Evolutionary conservation across 495 filamentous ascomycete species (phyloP).

Genomic region (Beverwykella pulmonaria): DNA sequence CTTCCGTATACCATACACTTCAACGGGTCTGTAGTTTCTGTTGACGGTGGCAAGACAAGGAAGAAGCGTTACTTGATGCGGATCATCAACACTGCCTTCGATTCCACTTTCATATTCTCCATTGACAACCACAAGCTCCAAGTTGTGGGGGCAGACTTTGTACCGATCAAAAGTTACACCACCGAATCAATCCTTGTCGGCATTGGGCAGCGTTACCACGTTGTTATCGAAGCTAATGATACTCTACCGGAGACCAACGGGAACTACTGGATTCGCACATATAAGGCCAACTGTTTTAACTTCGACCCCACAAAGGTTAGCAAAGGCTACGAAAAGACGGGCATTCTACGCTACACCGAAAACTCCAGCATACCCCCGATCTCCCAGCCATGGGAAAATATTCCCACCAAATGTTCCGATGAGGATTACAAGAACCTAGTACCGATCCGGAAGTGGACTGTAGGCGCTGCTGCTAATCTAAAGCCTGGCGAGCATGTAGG

Average conservation of each 20-base stretch:
- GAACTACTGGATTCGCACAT: slow-evolving; percentile 30
- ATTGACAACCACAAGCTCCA: slow-evolving; percentile 41
- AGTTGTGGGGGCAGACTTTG: slow-evolving; percentile 41
- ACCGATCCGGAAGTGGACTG: not conserved
- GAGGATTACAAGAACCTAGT: slow-evolving; percentile 13
- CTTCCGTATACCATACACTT: slow-evolving; percentile 45
- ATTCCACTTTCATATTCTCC: slow-evolving; percentile 40
- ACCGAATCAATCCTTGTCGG: slow-evolving; percentile 18
- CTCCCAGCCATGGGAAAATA: slow-evolving; percentile 28
- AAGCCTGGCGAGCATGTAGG: too few relatives aligned
- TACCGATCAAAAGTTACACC: slow-evolving; percentile 36
- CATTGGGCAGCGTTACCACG: slow-evolving; percentile 43
- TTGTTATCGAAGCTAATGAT: slow-evolving; percentile 42
- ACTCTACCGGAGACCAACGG: slow-evolving; percentile 6
- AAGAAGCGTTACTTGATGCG: slow-evolving; percentile 40
- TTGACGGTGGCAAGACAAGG: not conserved
- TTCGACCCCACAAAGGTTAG: slow-evolving; percentile 5
- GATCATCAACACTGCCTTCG: slow-evolving; percentile 42
- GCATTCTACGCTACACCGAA: slow-evolving; percentile 10
- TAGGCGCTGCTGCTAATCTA: too few relatives aligned
- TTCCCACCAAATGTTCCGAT: slow-evolving; percentile 4
- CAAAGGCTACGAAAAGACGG: slow-evolving; percentile 5
- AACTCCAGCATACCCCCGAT: not conserved
- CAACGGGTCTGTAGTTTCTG: not conserved
- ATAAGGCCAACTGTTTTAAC: not conserved